phyloP scores from a whole-genome alignment of 345 rosid species.

The Salix purpurea region DNA sequence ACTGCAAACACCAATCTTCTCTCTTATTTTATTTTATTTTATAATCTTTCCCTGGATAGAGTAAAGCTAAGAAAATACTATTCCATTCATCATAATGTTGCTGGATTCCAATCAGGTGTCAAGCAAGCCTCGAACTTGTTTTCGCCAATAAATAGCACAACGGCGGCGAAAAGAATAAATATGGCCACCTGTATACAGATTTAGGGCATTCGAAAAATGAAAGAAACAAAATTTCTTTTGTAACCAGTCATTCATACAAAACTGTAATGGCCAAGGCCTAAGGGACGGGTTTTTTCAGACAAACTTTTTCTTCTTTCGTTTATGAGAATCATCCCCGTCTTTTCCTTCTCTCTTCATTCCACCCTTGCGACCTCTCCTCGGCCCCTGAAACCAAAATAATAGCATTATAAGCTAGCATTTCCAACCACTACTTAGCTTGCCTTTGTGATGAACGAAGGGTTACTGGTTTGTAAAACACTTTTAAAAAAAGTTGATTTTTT shows the following conservation, averaged over 20 bases:
- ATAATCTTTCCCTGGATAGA: no score
- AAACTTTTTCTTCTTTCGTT: slow-evolving; percentile 34
- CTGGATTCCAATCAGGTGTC: neutral
- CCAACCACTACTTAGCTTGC: neutral
- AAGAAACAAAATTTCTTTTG: neutral
- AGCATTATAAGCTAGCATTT: neutral
- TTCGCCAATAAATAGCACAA: no score
- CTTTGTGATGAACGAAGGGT: neutral
- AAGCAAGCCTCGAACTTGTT: neutral
- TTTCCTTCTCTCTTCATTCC: slow-evolving; percentile 29
- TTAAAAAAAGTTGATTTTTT: no score
- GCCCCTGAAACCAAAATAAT: slow-evolving; percentile 22
- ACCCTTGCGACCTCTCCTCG: slow-evolving; percentile 30
- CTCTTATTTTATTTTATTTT: no score
- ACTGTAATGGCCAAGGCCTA: neutral
- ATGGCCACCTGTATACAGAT: no score
- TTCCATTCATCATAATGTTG: no score
- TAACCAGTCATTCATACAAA: slow-evolving; percentile 3
- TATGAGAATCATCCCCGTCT: slow-evolving; percentile 13
- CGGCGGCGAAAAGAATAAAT: no score
- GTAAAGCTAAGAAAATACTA: no score
- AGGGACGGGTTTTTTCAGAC: neutral
- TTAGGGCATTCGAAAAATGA: neutral
- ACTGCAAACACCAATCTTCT: no score
- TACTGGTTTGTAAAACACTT: no score